Percentiles rank a stretch among this genome's conserved stretches.
Conservation (phyloP, 164 flowering plant species). For the Nymphaea thermarum region DNA sequence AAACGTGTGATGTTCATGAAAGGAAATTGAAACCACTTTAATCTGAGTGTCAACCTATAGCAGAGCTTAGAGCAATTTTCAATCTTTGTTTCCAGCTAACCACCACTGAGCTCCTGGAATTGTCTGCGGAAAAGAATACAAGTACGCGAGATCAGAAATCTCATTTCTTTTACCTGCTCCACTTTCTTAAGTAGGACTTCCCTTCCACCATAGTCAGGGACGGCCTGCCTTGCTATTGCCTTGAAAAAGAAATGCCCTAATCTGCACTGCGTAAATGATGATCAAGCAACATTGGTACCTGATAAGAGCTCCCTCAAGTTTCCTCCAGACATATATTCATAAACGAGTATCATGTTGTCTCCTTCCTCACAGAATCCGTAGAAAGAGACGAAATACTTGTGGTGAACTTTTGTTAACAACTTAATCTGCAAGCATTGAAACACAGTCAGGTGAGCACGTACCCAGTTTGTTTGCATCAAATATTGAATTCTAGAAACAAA, state of each 20-base stretch:
- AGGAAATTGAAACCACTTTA: neutral
- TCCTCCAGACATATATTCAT: conserved; percentile 46
- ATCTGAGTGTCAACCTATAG: neutral
- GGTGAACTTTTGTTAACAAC: conserved; percentile 34
- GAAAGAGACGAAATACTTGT: conserved; percentile 31
- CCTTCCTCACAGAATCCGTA: conserved; percentile 38
- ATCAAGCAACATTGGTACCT: conserved; percentile 10
- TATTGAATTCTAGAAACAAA: neutral
- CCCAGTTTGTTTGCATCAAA: neutral
- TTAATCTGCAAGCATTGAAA: conserved; percentile 19
- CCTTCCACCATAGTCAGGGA: too few relatives aligned
- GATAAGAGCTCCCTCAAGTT: conserved; percentile 22
- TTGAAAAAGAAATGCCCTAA: neutral
- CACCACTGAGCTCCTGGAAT: neutral
- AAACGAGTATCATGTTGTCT: conserved; percentile 22
- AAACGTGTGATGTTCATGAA: neutral
- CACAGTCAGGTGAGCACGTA: neutral
- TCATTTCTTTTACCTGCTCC: too few relatives aligned
- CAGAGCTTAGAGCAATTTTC: neutral
- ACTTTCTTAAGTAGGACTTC: too few relatives aligned
- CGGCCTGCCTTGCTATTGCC: too few relatives aligned
- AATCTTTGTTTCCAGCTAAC: neutral
- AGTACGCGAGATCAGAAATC: neutral
- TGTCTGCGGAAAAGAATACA: neutral
- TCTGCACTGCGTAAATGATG: neutral